Evolutionary conservation across 208 protist species (phyloP).

Genomic region (Lotmaria passim): DNA sequence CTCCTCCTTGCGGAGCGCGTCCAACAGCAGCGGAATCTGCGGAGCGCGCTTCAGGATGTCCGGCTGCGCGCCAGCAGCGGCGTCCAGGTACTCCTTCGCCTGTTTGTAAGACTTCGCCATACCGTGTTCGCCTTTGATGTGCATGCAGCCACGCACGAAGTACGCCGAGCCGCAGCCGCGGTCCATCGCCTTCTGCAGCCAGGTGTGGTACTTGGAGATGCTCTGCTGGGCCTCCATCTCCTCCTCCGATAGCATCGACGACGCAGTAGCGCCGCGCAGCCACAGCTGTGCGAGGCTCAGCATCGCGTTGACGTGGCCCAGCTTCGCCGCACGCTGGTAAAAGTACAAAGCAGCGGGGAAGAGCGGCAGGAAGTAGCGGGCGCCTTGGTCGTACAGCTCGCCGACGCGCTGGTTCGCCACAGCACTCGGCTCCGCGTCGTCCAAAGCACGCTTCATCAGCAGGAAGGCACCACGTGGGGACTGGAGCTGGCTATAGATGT

Average conservation of each 20-base stretch:
- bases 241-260: conserved; percentile 75
- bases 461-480: conserved; percentile 74
- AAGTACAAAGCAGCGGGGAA: conserved; percentile 90
- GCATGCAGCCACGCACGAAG: conserved; percentile 87
- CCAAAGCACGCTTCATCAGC: conserved; percentile 76
- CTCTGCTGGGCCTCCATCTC: conserved; percentile 67
- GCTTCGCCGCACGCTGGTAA: conserved; percentile 87
- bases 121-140: conserved; percentile 87
- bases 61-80: conserved; percentile 53
- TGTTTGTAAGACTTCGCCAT: conserved; percentile 64
- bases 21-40: conserved; percentile 67
- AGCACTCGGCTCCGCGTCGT: conserved; percentile 68
- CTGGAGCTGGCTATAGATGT: conserved; percentile 79
- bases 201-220: conserved; percentile 81
- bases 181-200: conserved; percentile 83
- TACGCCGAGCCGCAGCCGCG: conserved; percentile 86
- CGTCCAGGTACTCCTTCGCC: conserved; percentile 83
- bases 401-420: conserved; percentile 76
- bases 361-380: conserved; percentile 81
- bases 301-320: conserved; percentile 86
- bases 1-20: conserved; percentile 71
- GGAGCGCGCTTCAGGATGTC: conserved; percentile 72
- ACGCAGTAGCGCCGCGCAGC: conserved; percentile 70
- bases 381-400: conserved; percentile 87
- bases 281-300: conserved; percentile 84